Percentiles rank a stretch among this genome's conserved stretches.
These are phyloP conservation scores for Avena eriantha DNA, from an alignment of 176 grass and related monocot species.

Conservation along the genomic window DNA sequence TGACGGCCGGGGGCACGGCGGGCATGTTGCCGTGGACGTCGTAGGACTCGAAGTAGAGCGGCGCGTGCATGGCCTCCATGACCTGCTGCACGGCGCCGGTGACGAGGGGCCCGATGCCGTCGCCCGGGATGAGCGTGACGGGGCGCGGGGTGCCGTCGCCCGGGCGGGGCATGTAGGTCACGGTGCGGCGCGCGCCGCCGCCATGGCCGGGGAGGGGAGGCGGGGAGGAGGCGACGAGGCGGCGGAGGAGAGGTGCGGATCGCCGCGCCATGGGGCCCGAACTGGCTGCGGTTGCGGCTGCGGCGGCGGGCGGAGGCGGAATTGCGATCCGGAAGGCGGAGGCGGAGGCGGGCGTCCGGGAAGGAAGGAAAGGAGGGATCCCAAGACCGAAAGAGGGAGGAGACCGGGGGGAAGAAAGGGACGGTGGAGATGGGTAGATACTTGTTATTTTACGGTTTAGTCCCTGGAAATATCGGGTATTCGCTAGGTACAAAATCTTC, in stretches of 20 bases:
- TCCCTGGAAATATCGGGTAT: not conserved
- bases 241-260: conserved; percentile 68
- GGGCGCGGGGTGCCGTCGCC: conserved; percentile 78
- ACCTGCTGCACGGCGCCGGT: conserved; percentile 79
- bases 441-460: conserved; percentile 9
- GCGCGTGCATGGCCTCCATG: conserved; percentile 95
- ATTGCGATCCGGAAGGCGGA: conserved; percentile 50
- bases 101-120: conserved; percentile 89
- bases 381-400: conserved; percentile 20
- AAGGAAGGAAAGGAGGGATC: not conserved
- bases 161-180: conserved; percentile 98
- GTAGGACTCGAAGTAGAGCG: conserved; percentile 93
- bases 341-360: conserved; percentile 32
- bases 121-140: conserved; percentile 90
- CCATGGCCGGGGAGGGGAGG: conserved; percentile 38
- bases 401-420: conserved; percentile 29
- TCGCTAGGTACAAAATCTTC: not conserved
- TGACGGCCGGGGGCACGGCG: conserved; percentile 73
- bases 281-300: not conserved
- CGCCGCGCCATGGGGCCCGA: conserved; percentile 65
- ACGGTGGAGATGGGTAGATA: conserved; percentile 29
- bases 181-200: conserved; percentile 54
- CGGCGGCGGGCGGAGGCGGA: conserved; percentile 20
- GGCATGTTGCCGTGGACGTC: conserved; percentile 91
- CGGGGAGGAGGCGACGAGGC: conserved; percentile 32